Evolutionary conservation across 352 stramenopile species (phyloP).

Genomic region (Globisporangium spiculum): DNA sequence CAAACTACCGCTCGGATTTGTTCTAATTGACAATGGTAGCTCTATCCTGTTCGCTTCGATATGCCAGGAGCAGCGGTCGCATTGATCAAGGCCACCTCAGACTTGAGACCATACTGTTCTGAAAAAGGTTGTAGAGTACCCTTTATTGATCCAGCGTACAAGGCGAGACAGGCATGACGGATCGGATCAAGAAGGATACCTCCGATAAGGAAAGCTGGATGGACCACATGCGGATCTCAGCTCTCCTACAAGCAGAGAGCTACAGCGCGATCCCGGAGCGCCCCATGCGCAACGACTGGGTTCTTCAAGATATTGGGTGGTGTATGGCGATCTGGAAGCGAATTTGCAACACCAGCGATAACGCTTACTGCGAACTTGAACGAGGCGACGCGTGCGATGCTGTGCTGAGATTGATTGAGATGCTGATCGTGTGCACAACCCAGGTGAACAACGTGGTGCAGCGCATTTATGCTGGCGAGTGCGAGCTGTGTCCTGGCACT

Average conservation of each 20-base stretch:
- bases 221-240: not conserved
- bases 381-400: not conserved
- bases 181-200: not conserved
- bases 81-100: not conserved
- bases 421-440: not conserved
- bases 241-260: not conserved
- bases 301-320: not conserved
- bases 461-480: not conserved
- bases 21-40: too few species aligned
- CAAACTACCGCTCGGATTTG: too few species aligned
- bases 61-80: not conserved
- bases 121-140: not conserved
- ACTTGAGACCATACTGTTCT: not conserved
- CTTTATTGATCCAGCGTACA: not conserved
- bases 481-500: not conserved
- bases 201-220: not conserved
- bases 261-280: not conserved
- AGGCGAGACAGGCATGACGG: not conserved
- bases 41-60: not conserved
- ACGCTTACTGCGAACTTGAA: not conserved
- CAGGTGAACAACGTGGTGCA: constrained; percentile 1
- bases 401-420: not conserved
- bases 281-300: not conserved
- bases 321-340: not conserved
- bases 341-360: not conserved